These are phyloP conservation scores for Rhazya stricta DNA, from an alignment of 257 asterid species.

Conservation along the genomic window DNA sequence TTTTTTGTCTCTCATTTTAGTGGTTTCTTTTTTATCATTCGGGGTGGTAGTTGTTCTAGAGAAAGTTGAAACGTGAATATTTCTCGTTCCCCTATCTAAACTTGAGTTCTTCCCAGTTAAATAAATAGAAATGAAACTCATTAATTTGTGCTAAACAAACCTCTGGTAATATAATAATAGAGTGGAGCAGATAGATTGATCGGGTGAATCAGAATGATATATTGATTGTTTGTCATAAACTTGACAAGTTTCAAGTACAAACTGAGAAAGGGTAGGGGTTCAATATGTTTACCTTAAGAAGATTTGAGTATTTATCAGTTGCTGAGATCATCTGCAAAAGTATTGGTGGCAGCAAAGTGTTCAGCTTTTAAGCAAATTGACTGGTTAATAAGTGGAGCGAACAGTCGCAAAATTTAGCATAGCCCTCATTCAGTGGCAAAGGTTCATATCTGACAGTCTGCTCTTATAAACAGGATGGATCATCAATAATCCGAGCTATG, in stretches of 20 bases:
- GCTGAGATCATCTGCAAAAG: background rate
- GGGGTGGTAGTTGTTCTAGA: background rate
- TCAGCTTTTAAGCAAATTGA: background rate
- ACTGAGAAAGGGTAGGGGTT: background rate
- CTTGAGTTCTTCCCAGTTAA: background rate
- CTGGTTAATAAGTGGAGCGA: background rate
- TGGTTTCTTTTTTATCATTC: background rate
- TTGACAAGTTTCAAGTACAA: background rate
- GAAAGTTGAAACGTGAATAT: too few species aligned
- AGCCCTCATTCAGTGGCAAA: background rate
- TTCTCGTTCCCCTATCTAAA: background rate
- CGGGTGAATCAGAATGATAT: background rate
- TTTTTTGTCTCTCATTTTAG: background rate
- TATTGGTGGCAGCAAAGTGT: background rate
- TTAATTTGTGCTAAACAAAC: background rate
- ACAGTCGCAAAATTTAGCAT: background rate
- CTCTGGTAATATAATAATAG: background rate
- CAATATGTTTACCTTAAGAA: background rate
- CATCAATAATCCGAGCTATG: conserved; percentile 57
- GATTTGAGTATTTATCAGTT: background rate
- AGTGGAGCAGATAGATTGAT: background rate
- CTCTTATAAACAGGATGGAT: conserved; percentile 61
- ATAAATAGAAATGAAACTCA: background rate
- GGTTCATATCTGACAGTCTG: conserved; percentile 4
- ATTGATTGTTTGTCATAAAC: background rate